Percentiles rank a stretch among this genome's conserved stretches.
Conservation (phyloP, 2,329 filamentous ascomycete species). For the Cryphonectria radicalis region DNA sequence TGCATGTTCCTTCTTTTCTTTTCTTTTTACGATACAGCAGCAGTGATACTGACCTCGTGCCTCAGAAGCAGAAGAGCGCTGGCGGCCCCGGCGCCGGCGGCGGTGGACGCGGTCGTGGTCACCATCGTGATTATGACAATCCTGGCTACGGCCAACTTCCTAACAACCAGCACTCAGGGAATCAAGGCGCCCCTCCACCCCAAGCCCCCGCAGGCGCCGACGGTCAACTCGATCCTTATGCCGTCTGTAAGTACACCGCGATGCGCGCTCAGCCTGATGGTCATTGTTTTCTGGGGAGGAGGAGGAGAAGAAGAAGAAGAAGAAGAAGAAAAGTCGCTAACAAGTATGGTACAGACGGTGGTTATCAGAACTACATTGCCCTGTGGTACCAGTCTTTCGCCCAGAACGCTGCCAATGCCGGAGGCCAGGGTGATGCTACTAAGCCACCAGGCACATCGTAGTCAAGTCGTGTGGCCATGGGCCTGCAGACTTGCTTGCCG, state of each 20-base stretch:
- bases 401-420: conserved; percentile 37
- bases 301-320: no score
- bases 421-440: conserved; percentile 29
- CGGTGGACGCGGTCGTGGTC: conserved; percentile 40
- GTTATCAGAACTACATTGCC: conserved; percentile 78
- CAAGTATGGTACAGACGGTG: conserved; percentile 63
- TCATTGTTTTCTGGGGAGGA: not conserved
- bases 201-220: conserved; percentile 49
- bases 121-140: conserved; percentile 59
- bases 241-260: conserved; percentile 62
- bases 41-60: conserved; percentile 37
- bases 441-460: conserved; percentile 30
- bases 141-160: conserved; percentile 55
- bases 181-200: conserved; percentile 45
- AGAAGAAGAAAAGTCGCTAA: conserved; percentile 32
- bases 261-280: not conserved
- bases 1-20: not conserved
- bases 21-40: no score
- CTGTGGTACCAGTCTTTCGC: conserved; percentile 76
- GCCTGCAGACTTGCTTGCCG: conserved; percentile 24
- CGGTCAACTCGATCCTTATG: conserved; percentile 69
- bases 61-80: conserved; percentile 59
- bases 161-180: conserved; percentile 49
- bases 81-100: conserved; percentile 49
- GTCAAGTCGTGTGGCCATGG: conserved; percentile 19